Evolutionary conservation across 176 grass and related monocot species (phyloP).

Genomic region (Phragmites australis): DNA sequence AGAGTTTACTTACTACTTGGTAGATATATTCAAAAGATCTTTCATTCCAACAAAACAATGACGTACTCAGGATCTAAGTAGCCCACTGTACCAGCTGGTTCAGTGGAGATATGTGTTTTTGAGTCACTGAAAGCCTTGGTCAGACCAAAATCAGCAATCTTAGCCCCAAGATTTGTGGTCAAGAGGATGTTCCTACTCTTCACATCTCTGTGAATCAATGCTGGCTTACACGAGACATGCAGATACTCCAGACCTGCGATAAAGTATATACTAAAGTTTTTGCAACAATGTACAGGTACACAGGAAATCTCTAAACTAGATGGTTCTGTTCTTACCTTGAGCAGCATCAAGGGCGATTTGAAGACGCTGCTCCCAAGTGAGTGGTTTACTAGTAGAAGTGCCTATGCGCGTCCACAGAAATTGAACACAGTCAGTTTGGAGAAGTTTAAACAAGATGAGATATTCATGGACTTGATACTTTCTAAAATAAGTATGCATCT

Average conservation of each 20-base stretch:
- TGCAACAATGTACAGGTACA: not conserved
- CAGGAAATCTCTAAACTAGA: not conserved
- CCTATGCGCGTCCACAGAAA: not conserved
- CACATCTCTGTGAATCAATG: constrained; percentile 59
- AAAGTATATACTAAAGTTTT: not conserved
- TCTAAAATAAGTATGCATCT: not conserved
- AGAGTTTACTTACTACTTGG: constrained; percentile 6
- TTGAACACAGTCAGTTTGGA: constrained; percentile 17
- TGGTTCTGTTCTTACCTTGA: constrained; percentile 33
- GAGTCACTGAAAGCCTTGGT: constrained; percentile 46
- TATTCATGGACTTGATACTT: not conserved
- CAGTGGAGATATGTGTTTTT: constrained; percentile 47
- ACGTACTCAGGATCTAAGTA: constrained; percentile 57
- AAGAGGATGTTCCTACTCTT: constrained; percentile 57
- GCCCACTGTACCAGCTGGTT: constrained; percentile 41
- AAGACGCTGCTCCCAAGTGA: constrained; percentile 53
- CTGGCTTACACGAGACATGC: constrained; percentile 30
- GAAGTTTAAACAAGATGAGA: not conserved
- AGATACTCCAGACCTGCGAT: constrained; percentile 52
- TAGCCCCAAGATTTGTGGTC: constrained; percentile 33
- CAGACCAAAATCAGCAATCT: constrained; percentile 56
- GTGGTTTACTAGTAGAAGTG: not conserved
- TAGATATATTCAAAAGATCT: not conserved
- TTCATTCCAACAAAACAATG: not conserved
- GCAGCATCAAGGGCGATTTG: constrained; percentile 50